Percentiles rank a stretch among this genome's conserved stretches.
Conservation (phyloP, 371 early-diverging fungal species). For the Thermomucor indicae-seudaticae region DNA sequence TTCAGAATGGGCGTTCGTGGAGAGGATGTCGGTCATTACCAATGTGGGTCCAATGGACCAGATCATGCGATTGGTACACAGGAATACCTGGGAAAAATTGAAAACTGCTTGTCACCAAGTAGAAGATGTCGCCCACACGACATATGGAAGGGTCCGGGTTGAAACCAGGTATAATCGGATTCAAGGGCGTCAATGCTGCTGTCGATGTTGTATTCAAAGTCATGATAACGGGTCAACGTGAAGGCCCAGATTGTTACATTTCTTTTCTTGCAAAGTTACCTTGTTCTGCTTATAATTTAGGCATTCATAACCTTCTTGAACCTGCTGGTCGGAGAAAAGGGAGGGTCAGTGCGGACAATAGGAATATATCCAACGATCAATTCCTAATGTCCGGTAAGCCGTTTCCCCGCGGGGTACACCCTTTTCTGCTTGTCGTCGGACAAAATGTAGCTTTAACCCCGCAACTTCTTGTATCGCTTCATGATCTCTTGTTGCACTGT, state of each 20-base stretch:
- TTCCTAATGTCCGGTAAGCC: slow-evolving; percentile 8
- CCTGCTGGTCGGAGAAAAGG: not conserved
- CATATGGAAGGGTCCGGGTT: slow-evolving; percentile 27
- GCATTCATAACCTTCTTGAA: not conserved
- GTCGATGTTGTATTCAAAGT: not conserved
- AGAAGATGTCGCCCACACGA: slow-evolving; percentile 22
- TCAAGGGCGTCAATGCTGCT: slow-evolving; percentile 2
- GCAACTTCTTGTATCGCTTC: no score
- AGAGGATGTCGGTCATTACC: slow-evolving; percentile 7
- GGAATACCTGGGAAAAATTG: slow-evolving; percentile 31
- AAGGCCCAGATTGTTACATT: no score
- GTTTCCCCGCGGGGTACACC: slow-evolving; percentile 11
- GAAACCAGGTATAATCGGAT: slow-evolving; percentile 24
- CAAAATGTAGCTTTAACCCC: no score
- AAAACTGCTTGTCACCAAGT: slow-evolving; percentile 32
- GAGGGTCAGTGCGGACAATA: slow-evolving; percentile 13
- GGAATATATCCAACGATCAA: not conserved
- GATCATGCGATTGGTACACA: slow-evolving; percentile 21
- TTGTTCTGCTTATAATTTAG: not conserved
- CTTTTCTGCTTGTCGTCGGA: not conserved
- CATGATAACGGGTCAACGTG: not conserved
- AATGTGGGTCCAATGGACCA: slow-evolving; percentile 9
- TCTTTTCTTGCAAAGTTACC: not conserved
- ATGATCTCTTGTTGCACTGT: no score
- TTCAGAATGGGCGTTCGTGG: not conserved